phyloP scores from a whole-genome alignment of 768 basidiomycete genomes.

The Psilocybe tampanensis region DNA sequence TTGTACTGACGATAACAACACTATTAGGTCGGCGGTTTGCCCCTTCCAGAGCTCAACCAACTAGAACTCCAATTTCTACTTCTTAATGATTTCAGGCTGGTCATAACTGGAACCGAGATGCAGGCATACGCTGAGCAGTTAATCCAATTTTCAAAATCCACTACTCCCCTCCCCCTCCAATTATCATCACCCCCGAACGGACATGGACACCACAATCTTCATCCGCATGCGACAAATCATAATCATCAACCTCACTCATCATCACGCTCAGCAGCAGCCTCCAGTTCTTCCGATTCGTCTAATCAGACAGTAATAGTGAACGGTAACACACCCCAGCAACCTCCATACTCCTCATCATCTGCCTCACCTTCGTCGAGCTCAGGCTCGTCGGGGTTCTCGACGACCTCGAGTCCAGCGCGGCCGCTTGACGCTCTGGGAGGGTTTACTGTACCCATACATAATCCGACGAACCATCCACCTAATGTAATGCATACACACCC shows the following conservation, averaged over 20 bases:
- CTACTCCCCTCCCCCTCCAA: conserved; percentile 7
- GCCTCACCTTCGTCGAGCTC: conserved; percentile 3
- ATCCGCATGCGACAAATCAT: conserved; percentile 3
- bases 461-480: conserved; percentile 7
- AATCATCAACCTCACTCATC: conserved; percentile 1
- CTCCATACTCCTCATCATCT: not conserved
- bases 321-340: not conserved
- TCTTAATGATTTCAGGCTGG: conserved; percentile 91
- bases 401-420: conserved; percentile 9
- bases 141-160: conserved; percentile 62
- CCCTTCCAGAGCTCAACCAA: conserved; percentile 90
- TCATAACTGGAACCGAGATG: conserved; percentile 89
- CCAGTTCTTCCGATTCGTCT: conserved; percentile 14
- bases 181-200: conserved; percentile 11
- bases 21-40: conserved; percentile 91
- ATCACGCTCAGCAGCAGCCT: too few species aligned
- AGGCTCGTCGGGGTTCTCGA: conserved; percentile 3
- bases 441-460: not conserved
- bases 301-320: conserved; percentile 4
- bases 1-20: not conserved
- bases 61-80: conserved; percentile 97
- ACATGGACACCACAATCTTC: conserved; percentile 8
- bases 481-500: conserved; percentile 9
- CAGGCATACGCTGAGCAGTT: conserved; percentile 93
- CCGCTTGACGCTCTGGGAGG: conserved; percentile 9